These are phyloP conservation scores for Arabidopsis suecica DNA, from an alignment of 345 rosid species.

Conservation along the genomic window DNA sequence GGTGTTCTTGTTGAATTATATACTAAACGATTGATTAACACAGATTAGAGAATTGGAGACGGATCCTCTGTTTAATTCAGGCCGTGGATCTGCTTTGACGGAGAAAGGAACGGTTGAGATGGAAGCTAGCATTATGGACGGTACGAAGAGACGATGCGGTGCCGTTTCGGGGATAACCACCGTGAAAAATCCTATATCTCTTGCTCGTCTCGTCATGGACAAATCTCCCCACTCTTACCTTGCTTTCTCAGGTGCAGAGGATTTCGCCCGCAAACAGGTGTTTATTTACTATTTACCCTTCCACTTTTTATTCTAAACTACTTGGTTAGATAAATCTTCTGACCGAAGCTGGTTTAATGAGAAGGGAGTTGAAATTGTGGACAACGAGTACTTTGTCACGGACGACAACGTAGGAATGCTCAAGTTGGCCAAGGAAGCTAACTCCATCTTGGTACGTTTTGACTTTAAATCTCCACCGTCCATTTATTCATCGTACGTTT, in stretches of 20 bases:
- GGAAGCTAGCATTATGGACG: slow-evolving; percentile 99
- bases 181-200: slow-evolving; percentile 88
- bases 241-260: slow-evolving; percentile 92
- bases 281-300: slow-evolving; percentile 24
- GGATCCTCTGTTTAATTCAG: slow-evolving; percentile 94
- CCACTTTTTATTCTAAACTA: slow-evolving; percentile 17
- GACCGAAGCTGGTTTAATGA: slow-evolving; percentile 14
- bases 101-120: slow-evolving; percentile 92
- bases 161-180: slow-evolving; percentile 90
- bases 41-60: slow-evolving; percentile 87
- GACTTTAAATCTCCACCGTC: slow-evolving; percentile 33
- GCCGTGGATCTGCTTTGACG: slow-evolving; percentile 94
- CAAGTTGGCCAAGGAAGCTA: slow-evolving; percentile 86
- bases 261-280: slow-evolving; percentile 84
- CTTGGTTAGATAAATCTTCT: slow-evolving; percentile 1
- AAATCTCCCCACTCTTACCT: slow-evolving; percentile 95
- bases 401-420: slow-evolving; percentile 90
- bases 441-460: slow-evolving; percentile 72
- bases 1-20: background rate
- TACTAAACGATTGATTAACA: background rate
- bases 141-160: slow-evolving; percentile 82
- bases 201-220: slow-evolving; percentile 96
- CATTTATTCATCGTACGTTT: slow-evolving; percentile 24
- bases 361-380: slow-evolving; percentile 86
- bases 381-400: slow-evolving; percentile 81